Conservation (phyloP, 2,329 filamentous ascomycete species). For the Calonectria leucothoes region DNA sequence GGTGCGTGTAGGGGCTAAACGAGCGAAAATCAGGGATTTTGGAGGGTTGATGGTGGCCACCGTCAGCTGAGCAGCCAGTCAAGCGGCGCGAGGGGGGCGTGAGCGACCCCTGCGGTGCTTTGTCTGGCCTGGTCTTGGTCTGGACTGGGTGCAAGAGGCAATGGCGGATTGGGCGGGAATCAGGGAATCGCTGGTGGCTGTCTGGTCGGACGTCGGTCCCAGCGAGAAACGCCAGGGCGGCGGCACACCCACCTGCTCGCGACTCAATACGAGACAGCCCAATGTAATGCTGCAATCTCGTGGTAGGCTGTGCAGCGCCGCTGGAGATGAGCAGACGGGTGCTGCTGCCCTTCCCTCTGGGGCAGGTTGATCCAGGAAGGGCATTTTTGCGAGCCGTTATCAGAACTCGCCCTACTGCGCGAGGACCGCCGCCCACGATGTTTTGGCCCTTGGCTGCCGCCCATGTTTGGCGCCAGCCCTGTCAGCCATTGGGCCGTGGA, state of each 20-base stretch:
- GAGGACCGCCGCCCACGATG: background rate
- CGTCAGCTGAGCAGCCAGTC: background rate
- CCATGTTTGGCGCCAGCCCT: background rate
- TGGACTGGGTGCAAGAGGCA: slow-evolving; percentile 2
- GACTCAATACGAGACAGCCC: slow-evolving; percentile 21
- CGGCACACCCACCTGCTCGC: background rate
- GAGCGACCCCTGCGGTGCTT: background rate
- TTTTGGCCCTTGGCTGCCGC: background rate
- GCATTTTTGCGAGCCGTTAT: background rate
- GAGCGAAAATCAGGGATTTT: background rate
- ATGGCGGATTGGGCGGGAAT: slow-evolving; percentile 13
- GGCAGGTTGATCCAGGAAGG: slow-evolving; percentile 6
- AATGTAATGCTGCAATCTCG: slow-evolving; percentile 6
- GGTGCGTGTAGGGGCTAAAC: slow-evolving; percentile 14
- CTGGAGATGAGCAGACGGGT: background rate
- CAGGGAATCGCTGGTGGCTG: slow-evolving; percentile 10
- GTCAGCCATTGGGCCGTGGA: background rate
- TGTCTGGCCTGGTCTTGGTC: background rate
- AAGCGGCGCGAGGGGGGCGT: background rate
- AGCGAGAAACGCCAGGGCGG: slow-evolving; percentile 12
- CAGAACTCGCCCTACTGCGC: background rate
- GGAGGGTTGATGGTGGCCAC: background rate
- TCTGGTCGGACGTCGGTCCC: background rate
- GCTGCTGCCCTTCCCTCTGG: background rate
- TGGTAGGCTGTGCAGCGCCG: slow-evolving; percentile 5